These are phyloP conservation scores for Ammopiptanthus mongolicus DNA, from an alignment of 306 rosid species.

Conservation along the genomic window DNA sequence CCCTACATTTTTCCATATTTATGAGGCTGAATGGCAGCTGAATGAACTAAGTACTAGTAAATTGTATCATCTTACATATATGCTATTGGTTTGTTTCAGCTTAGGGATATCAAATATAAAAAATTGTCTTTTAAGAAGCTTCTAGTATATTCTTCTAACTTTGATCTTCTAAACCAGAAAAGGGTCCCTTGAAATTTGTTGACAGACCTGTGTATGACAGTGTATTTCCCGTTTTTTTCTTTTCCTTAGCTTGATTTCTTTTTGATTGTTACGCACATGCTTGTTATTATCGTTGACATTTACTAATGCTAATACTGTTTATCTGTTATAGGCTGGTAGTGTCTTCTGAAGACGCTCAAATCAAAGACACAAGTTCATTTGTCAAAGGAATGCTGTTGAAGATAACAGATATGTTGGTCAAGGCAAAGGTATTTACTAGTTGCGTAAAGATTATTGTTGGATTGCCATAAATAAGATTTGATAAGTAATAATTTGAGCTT, in stretches of 20 bases:
- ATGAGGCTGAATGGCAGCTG: not conserved
- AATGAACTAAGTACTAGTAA: slow-evolving; percentile 2
- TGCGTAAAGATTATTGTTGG: not conserved
- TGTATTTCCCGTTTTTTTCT: not conserved
- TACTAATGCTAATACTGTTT: slow-evolving; percentile 2
- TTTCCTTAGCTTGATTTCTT: not conserved
- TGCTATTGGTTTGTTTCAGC: not conserved
- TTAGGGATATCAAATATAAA: not conserved
- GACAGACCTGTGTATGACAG: not conserved
- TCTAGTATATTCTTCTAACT: not conserved
- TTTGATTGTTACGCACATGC: not conserved
- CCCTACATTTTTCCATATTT: not conserved
- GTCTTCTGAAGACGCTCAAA: slow-evolving; percentile 54
- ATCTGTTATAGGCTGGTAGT: slow-evolving; percentile 41
- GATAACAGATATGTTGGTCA: slow-evolving; percentile 44
- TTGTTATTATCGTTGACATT: not conserved
- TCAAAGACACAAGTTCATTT: slow-evolving; percentile 48
- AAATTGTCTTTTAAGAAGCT: not conserved
- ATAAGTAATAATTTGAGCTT: not conserved
- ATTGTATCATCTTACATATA: not conserved
- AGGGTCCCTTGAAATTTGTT: not conserved
- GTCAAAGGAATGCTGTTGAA: slow-evolving; percentile 57
- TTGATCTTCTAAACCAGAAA: not conserved
- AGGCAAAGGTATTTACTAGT: slow-evolving; percentile 69
- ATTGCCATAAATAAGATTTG: not conserved